These are phyloP conservation scores for Diplogelasinospora grovesii DNA, from an alignment of 495 filamentous ascomycete species.

Conservation along the genomic window DNA sequence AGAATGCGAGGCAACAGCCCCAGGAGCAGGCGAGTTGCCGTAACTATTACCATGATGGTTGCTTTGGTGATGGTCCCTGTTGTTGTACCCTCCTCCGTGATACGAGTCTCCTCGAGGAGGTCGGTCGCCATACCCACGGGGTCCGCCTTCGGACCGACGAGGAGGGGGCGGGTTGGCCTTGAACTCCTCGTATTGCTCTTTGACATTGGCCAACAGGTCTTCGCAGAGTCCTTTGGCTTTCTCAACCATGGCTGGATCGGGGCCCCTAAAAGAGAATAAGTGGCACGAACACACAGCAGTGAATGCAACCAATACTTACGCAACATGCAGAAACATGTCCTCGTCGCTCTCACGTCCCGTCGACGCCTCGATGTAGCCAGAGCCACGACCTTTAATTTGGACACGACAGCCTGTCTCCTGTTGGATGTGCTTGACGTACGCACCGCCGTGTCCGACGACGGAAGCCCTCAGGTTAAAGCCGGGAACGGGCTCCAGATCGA, in stretches of 20 bases:
- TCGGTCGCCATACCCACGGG: constrained; percentile 22
- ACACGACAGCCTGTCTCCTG: constrained; percentile 89
- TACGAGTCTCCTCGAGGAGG: constrained; percentile 30
- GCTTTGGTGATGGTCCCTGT: constrained; percentile 33
- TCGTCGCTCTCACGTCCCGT: constrained; percentile 88
- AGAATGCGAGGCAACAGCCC: constrained; percentile 26
- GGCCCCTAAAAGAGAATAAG: constrained; percentile 52
- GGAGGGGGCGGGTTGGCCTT: constrained; percentile 80
- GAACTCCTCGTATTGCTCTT: constrained; percentile 78
- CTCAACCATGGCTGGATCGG: constrained; percentile 79
- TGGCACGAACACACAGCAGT: not conserved
- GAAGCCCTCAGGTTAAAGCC: constrained; percentile 97
- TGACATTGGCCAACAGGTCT: constrained; percentile 77
- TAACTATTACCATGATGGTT: constrained; percentile 27
- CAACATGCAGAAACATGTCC: constrained; percentile 89
- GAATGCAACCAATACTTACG: too few relatives aligned
- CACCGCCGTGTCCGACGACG: constrained; percentile 87
- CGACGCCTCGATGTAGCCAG: constrained; percentile 81
- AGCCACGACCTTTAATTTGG: constrained; percentile 96
- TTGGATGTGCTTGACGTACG: constrained; percentile 96
- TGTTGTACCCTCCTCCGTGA: constrained; percentile 34
- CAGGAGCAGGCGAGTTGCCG: constrained; percentile 32
- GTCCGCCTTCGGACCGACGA: constrained; percentile 49
- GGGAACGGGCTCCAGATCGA: constrained; percentile 80
- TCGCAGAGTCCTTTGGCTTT: constrained; percentile 81